Conservation (phyloP, 2,329 filamentous ascomycete species). For the Epichloe coenophiala region DNA sequence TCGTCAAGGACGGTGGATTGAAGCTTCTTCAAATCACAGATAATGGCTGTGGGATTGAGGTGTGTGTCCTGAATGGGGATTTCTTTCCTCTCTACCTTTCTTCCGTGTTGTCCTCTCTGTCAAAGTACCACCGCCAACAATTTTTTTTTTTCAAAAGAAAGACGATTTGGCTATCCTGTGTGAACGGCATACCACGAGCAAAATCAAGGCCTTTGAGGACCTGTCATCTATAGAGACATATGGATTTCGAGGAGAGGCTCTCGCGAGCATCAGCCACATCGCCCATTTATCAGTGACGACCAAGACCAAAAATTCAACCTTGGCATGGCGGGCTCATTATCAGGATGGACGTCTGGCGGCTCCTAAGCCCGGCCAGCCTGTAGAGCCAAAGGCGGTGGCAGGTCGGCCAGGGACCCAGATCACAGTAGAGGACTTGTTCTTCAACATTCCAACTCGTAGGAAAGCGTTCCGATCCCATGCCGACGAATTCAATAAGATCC, state of each 20-base stretch:
- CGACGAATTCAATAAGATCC: constrained; percentile 95
- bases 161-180: constrained; percentile 87
- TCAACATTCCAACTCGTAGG: constrained; percentile 81
- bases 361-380: constrained; percentile 72
- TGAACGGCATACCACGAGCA: constrained; percentile 93
- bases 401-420: constrained; percentile 88
- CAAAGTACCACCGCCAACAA: not conserved
- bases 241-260: constrained; percentile 90
- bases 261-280: constrained; percentile 97
- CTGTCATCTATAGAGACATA: constrained; percentile 83
- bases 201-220: constrained; percentile 87
- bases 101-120: not conserved
- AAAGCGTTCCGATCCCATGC: constrained; percentile 81
- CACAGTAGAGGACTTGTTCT: constrained; percentile 92
- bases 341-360: constrained; percentile 68
- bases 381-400: constrained; percentile 77
- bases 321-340: constrained; percentile 85
- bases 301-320: constrained; percentile 73
- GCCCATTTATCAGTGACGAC: constrained; percentile 92
- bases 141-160: constrained; percentile 38
- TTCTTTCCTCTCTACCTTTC: not conserved
- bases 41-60: constrained; percentile 91
- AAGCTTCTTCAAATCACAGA: constrained; percentile 95
- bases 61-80: constrained; percentile 26
- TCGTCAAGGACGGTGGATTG: constrained; percentile 88